Evolutionary conservation across 305 asterid species (phyloP).

Genomic region (Euphrasia arctica): DNA sequence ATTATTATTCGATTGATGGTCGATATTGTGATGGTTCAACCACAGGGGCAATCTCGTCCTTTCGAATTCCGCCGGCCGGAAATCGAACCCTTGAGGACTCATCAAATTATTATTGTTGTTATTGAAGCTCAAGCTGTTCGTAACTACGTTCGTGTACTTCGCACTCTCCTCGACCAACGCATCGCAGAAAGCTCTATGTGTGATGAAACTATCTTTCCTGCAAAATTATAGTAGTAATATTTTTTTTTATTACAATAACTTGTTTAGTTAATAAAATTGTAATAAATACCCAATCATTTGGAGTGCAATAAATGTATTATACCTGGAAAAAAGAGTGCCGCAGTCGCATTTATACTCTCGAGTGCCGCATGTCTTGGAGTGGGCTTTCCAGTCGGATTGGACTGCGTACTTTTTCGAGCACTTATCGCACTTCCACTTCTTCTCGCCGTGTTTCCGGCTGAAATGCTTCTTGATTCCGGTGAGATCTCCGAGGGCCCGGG

Average conservation of each 20-base stretch:
- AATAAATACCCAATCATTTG: conserved; percentile 27
- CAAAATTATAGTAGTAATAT: background rate
- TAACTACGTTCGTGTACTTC: conserved; percentile 25
- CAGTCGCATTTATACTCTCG: conserved; percentile 94
- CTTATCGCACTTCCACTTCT: conserved; percentile 91
- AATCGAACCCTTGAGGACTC: conserved; percentile 14
- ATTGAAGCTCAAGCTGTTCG: conserved; percentile 29
- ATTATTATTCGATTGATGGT: conserved; percentile 36
- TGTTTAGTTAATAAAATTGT: too few species aligned
- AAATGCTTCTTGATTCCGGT: conserved; percentile 88
- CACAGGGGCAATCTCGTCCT: conserved; percentile 45
- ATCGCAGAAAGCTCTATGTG: conserved; percentile 57
- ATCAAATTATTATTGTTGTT: conserved; percentile 1
- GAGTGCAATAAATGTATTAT: conserved; percentile 36
- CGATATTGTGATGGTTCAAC: conserved; percentile 34
- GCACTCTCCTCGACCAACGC: conserved; percentile 51
- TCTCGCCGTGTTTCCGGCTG: conserved; percentile 87
- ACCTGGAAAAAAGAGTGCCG: conserved; percentile 94
- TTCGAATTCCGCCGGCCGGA: conserved; percentile 24
- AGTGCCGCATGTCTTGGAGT: conserved; percentile 80
- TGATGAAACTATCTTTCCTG: conserved; percentile 56
- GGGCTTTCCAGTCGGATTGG: conserved; percentile 95
- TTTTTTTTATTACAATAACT: too few species aligned
- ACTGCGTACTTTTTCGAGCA: conserved; percentile 87
- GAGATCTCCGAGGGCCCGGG: conserved; percentile 80